phyloP scores from a whole-genome alignment of 1,139 yeast species.

The Hanseniaspora sp. region DNA sequence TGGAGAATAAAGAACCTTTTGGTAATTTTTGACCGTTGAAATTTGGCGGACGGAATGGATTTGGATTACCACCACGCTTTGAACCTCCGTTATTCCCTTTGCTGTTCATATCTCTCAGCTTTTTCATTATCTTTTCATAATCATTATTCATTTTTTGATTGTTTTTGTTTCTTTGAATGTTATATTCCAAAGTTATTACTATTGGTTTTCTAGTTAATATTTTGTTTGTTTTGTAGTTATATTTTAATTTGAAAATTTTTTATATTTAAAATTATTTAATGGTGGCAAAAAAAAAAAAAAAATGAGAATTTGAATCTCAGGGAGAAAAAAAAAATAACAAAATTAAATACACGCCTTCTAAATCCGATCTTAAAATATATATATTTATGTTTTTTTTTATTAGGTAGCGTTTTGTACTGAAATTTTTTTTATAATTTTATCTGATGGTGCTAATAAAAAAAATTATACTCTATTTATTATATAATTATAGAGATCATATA shows the following conservation, averaged over 20 bases:
- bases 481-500: no score
- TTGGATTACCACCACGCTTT: slow-evolving; percentile 32
- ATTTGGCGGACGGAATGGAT: slow-evolving; percentile 22
- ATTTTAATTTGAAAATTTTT: neutral
- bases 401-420: no score
- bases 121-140: slow-evolving; percentile 13
- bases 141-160: slow-evolving; percentile 14
- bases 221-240: neutral
- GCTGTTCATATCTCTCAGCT: slow-evolving; percentile 17
- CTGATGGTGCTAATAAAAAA: no score
- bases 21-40: slow-evolving; percentile 27
- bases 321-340: no score
- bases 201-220: slow-evolving; percentile 34
- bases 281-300: neutral
- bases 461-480: no score
- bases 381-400: no score
- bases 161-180: no score
- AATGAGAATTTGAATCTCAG: no score
- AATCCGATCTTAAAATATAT: no score
- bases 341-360: no score
- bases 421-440: no score
- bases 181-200: slow-evolving; percentile 32
- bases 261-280: slow-evolving; percentile 3
- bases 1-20: slow-evolving; percentile 57
- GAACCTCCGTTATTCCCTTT: slow-evolving; percentile 27